Evolutionary conservation across 108 stramenopile species (phyloP), one percentile per base, ranked within the genome.

Genomic region (Skeletonema marinoi): DNA sequence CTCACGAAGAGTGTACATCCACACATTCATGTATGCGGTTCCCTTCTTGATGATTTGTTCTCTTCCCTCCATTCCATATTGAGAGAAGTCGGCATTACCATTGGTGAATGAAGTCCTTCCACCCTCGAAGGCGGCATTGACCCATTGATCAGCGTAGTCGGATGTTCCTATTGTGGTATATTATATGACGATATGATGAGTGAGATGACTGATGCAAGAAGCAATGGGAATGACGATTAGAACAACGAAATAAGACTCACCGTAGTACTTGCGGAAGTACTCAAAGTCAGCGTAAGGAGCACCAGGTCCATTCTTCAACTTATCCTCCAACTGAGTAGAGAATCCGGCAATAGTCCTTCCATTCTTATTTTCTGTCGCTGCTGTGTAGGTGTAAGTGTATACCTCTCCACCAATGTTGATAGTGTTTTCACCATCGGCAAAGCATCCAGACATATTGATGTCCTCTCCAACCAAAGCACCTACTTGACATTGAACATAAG

Each of bases 101-200:
- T 88, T 90, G 7, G 38, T 36, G 41, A 91, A 89, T 21, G 32
- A 36, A 51, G 92, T 89, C 16, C 32, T 31, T 13, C 13, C 30
- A 17, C 83, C 84, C 14, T 74, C 69, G 62, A 95, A 88, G 21
- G 90, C 94, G 42, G 90, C 86, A 17, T 59, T 60, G 39, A 92
- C 81, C 88, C 89, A 91, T 44, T 90, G 65, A 65, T 93, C 72
- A n/a, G 89, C 94, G 78, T 93, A 95, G 70, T 87, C 85, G 67
- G 63, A 81, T 51, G 66, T 42, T 19, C 71, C 71, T 71, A n/a
- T n/a, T 14, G 11, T 13, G 5, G 21, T 19, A n/a, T 4, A 33
- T 36, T 35, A 14, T 3, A n/a, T 31, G 30, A 70, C 30, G 56
- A 35, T 32, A 56, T n/a, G 33, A 36, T 56, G 30, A 25, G 29